Conservation (phyloP, 768 basidiomycete genomes). For the Mycena amicta region DNA sequence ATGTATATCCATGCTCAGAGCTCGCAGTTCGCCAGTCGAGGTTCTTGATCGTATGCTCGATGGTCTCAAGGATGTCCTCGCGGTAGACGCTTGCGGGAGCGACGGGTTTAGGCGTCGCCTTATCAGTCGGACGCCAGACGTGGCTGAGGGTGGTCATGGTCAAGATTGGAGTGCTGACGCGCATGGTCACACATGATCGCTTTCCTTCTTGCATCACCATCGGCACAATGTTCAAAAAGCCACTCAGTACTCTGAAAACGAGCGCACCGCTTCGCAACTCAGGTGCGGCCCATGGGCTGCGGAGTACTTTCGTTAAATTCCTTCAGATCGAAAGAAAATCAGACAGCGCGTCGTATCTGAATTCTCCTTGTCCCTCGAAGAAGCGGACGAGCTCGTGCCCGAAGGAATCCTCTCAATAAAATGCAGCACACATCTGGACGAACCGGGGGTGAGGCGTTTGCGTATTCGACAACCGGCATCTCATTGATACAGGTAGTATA, state of each 20-base stretch:
- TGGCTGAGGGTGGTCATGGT: background rate
- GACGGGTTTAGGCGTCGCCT: slow-evolving; percentile 25
- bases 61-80: slow-evolving; percentile 61
- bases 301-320: too few relatives aligned
- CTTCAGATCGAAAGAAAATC: slow-evolving; percentile 72
- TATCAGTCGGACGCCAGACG: slow-evolving; percentile 25
- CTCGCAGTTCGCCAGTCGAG: slow-evolving; percentile 58
- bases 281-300: too few relatives aligned
- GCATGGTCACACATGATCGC: background rate
- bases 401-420: slow-evolving; percentile 72
- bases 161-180: background rate
- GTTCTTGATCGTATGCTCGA: slow-evolving; percentile 55
- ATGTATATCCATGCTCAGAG: slow-evolving; percentile 72
- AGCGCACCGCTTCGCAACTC: slow-evolving; percentile 76
- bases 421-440: slow-evolving; percentile 63
- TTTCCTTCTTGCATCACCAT: too few relatives aligned
- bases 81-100: slow-evolving; percentile 41
- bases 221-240: slow-evolving; percentile 88
- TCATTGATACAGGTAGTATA: slow-evolving; percentile 57
- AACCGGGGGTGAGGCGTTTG: slow-evolving; percentile 58
- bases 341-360: slow-evolving; percentile 56
- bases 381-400: slow-evolving; percentile 71
- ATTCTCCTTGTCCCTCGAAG: slow-evolving; percentile 54
- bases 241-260: slow-evolving; percentile 67
- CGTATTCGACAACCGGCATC: background rate